Base-by-base conservation (phyloP, 164 flowering plant genomes). In the Tinospora cordifolia region DNA sequence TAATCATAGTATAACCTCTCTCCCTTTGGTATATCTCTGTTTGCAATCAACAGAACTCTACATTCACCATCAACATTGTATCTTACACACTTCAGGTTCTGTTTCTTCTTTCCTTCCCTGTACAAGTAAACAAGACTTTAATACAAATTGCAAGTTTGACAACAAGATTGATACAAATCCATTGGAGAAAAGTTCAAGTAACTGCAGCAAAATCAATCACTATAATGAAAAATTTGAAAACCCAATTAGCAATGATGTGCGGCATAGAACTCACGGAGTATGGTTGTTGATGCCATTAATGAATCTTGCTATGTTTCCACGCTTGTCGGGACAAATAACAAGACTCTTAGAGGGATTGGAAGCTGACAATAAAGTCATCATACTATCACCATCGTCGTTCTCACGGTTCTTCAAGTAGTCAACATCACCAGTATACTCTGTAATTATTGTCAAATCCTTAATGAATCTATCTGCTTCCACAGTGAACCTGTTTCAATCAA, bases 21-120 rank as follows among this genome's bases (percentile, higher is more conserved):
- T 14, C 98, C 97, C 80, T 86, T 91, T 0, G 71, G 26, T 72
- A 93, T 93, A 75, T 88, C 96, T 75, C 98, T 83, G 75, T 79
- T 86, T 44, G 98, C 94, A 62, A 93, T 79, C 73, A 93, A 79
- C 66, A 93, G 69, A 40, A 87, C 98, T 14, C 96, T 79, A 63
- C 86, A 76, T 75, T 93, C 90, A 0, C 98, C 97, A 72, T 87
- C 70, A 26, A 91, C 87, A 76, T 86, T 71, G 39, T 64, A 93
- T 72, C 97, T 85, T 67, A 91, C 96, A 72, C 97, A 91, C 76
- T 93, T 93, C 2, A 91, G 80, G 75, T 93, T 93, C 81, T 88
- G 98, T 81, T 91, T 93, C 90, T 84, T 93, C 75, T 72, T 93
- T 60, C 98, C 97, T 15, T 87, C 91, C 82, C 97, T 93, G 91